Conservation (phyloP, 2,329 filamentous ascomycete genomes). For the Thelonectria rubi region DNA sequence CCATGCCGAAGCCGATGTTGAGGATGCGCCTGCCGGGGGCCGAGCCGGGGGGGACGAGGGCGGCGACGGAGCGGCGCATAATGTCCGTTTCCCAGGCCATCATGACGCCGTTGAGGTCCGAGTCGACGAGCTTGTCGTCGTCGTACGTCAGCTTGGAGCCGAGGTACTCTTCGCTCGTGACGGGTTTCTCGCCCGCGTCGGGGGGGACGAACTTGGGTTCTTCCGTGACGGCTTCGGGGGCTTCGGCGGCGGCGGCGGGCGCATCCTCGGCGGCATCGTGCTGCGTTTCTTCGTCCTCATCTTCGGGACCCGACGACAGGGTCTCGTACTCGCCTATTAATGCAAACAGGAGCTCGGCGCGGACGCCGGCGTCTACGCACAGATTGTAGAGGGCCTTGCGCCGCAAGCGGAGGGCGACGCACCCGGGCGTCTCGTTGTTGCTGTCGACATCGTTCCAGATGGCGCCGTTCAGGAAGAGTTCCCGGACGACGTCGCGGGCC, state of each 20-base stretch:
- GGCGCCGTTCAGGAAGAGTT: constrained; percentile 85
- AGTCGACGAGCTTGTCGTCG: constrained; percentile 74
- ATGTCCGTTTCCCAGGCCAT: constrained; percentile 93
- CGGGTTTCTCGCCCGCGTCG: constrained; percentile 53
- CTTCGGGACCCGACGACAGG: constrained; percentile 67
- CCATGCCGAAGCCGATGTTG: constrained; percentile 92
- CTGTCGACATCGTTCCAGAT: constrained; percentile 97
- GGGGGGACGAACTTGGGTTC: constrained; percentile 47
- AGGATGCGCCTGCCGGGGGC: constrained; percentile 71
- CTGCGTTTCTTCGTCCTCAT: constrained; percentile 59
- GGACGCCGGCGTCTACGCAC: constrained; percentile 88
- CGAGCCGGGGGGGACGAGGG: constrained; percentile 62
- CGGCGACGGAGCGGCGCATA: constrained; percentile 79
- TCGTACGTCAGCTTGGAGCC: constrained; percentile 72
- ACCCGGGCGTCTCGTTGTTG: constrained; percentile 90
- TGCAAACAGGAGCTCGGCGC: constrained; percentile 87
- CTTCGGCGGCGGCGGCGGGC: constrained; percentile 44
- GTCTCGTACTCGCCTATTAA: constrained; percentile 83
- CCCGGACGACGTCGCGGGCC: constrained; percentile 73
- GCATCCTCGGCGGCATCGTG: constrained; percentile 55
- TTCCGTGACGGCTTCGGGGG: constrained; percentile 43
- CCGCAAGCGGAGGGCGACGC: constrained; percentile 77
- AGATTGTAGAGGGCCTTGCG: constrained; percentile 77
- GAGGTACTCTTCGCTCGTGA: constrained; percentile 75
- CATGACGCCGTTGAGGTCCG: constrained; percentile 85